These are phyloP conservation scores for Suhomyces pyralidae DNA, from an alignment of 805 yeast species.

Conservation along the genomic window DNA sequence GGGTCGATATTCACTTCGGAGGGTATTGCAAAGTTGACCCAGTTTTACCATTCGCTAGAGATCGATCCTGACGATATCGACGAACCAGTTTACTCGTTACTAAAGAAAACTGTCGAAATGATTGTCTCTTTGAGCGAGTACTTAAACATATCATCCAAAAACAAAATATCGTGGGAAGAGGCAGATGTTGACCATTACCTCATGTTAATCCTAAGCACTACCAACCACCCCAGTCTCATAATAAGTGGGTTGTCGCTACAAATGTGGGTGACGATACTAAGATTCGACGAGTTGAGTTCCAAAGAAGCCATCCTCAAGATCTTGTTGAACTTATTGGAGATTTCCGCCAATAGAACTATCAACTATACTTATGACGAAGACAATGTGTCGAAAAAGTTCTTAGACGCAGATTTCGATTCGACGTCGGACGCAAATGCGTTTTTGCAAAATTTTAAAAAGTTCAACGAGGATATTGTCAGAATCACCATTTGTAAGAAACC, in stretches of 20 bases:
- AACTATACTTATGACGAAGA: constrained; percentile 70
- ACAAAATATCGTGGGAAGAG: constrained; percentile 46
- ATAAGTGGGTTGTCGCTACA: constrained; percentile 87
- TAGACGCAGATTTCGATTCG: constrained; percentile 87
- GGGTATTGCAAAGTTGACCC: constrained; percentile 67
- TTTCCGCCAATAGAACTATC: constrained; percentile 73
- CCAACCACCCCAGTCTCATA: constrained; percentile 81
- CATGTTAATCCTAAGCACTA: constrained; percentile 72
- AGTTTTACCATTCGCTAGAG: constrained; percentile 60
- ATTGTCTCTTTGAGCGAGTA: constrained; percentile 82
- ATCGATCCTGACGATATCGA: constrained; percentile 69
- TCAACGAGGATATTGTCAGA: constrained; percentile 87
- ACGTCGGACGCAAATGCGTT: constrained; percentile 75
- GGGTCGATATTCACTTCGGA: constrained; percentile 72
- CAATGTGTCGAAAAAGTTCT: constrained; percentile 58
- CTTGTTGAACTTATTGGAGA: constrained; percentile 67
- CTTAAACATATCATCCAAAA: constrained; percentile 48
- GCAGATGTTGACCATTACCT: constrained; percentile 69
- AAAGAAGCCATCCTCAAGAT: constrained; percentile 52
- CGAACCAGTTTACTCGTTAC: constrained; percentile 73
- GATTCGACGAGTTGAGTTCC: constrained; percentile 72
- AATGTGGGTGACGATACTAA: constrained; percentile 88
- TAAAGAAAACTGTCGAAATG: constrained; percentile 92
- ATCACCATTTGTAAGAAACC: constrained; percentile 84
- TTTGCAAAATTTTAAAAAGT: constrained; percentile 73